Evolutionary conservation across 495 filamentous ascomycete species (phyloP).

Genomic region (Penicillium roqueforti): DNA sequence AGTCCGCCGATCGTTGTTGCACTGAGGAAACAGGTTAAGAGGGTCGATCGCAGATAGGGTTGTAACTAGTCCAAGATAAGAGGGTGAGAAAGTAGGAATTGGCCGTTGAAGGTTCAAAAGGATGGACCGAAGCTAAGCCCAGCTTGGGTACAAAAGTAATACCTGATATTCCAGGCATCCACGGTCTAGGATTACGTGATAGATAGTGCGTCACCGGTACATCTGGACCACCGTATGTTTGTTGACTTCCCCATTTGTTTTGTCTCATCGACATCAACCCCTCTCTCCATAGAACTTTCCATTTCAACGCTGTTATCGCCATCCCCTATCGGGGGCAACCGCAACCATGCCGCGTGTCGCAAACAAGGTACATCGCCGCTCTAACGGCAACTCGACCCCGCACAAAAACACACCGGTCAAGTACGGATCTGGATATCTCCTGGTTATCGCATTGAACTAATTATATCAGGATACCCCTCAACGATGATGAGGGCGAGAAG

Average conservation of each 20-base stretch:
- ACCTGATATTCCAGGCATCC: slow-evolving; percentile 8
- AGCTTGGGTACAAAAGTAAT: background rate
- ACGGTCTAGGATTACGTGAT: slow-evolving; percentile 14
- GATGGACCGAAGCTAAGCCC: background rate
- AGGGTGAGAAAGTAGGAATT: background rate
- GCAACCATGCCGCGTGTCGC: slow-evolving; percentile 70
- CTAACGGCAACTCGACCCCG: slow-evolving; percentile 52
- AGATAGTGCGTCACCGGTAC: slow-evolving; percentile 12
- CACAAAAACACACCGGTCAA: slow-evolving; percentile 64
- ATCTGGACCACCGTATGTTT: slow-evolving; percentile 30
- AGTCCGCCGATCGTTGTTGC: slow-evolving; percentile 3
- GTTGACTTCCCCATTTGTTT: slow-evolving; percentile 36
- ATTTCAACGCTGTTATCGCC: slow-evolving; percentile 6
- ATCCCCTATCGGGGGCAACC: slow-evolving; percentile 30
- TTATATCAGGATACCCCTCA: slow-evolving; percentile 70
- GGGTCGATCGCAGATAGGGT: background rate
- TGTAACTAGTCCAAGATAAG: background rate
- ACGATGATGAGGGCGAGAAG: slow-evolving; percentile 93
- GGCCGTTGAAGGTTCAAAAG: background rate
- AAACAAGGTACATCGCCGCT: slow-evolving; percentile 50
- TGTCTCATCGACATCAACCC: slow-evolving; percentile 4
- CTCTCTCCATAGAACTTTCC: slow-evolving; percentile 9
- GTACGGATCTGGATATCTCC: slow-evolving; percentile 39
- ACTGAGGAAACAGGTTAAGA: background rate
- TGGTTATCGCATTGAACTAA: slow-evolving; percentile 11